These are phyloP conservation scores for Cystobasidium slooffiae DNA, from an alignment of 1,284 basidiomycete genomes.

Conservation along the genomic window DNA sequence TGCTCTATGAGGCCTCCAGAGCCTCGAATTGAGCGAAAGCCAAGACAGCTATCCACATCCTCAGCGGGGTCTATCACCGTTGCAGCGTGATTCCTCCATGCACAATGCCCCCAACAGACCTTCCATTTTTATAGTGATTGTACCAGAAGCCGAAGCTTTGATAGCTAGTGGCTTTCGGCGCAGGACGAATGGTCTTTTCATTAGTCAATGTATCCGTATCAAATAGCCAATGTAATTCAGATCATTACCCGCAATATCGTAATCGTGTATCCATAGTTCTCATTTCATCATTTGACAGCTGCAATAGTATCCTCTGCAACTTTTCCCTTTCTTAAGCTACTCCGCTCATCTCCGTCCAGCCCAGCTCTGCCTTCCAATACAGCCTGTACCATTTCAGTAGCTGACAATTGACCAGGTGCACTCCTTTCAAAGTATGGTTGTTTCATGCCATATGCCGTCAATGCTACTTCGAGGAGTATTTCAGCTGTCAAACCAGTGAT, in stretches of 20 bases:
- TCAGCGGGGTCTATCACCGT: slow-evolving; percentile 3
- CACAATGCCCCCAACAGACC: too few relatives aligned
- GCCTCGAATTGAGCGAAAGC: slow-evolving; percentile 21
- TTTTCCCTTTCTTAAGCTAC: slow-evolving; percentile 8
- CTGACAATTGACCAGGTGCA: slow-evolving; percentile 18
- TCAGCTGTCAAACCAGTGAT: slow-evolving; percentile 52
- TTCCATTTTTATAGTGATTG: too few relatives aligned
- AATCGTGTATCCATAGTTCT: neutral
- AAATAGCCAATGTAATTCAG: too few relatives aligned
- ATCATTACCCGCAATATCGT: neutral
- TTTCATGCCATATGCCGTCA: slow-evolving; percentile 39
- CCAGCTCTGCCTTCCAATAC: slow-evolving; percentile 36
- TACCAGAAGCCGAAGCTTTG: too few relatives aligned
- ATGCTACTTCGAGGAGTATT: slow-evolving; percentile 46
- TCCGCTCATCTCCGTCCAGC: slow-evolving; percentile 25
- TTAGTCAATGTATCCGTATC: too few relatives aligned
- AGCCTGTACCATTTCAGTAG: slow-evolving; percentile 33
- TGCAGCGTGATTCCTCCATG: too few relatives aligned
- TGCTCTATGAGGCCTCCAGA: slow-evolving; percentile 26
- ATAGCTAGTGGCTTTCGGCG: too few relatives aligned
- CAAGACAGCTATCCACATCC: slow-evolving; percentile 15
- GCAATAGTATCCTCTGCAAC: slow-evolving; percentile 37
- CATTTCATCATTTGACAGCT: neutral
- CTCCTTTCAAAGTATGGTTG: slow-evolving; percentile 2
- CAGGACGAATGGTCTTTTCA: too few relatives aligned